Conservation (phyloP, 371 early-diverging fungal species). For the Saksenaea vasiformis region DNA sequence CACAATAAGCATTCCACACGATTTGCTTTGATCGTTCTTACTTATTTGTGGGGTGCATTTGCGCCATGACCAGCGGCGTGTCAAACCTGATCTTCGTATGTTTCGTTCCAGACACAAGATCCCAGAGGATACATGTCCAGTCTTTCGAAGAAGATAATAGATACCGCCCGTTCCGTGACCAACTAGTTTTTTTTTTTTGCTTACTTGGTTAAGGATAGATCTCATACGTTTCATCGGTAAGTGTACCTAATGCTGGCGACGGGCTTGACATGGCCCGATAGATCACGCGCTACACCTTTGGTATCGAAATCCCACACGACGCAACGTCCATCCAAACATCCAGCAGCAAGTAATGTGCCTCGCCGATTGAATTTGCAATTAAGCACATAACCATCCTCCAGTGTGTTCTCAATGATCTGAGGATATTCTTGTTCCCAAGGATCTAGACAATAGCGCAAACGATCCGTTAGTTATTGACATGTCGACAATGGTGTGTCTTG, state of each 20-base stretch:
- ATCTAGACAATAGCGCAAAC: slow-evolving; percentile 44
- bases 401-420: slow-evolving; percentile 73
- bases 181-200: slow-evolving; percentile 43
- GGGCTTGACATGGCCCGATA: slow-evolving; percentile 72
- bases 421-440: slow-evolving; percentile 89
- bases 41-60: slow-evolving; percentile 75
- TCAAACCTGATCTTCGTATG: slow-evolving; percentile 63
- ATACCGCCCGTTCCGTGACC: slow-evolving; percentile 72
- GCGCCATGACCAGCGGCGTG: slow-evolving; percentile 65
- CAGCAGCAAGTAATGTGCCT: slow-evolving; percentile 80
- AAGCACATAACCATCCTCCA: slow-evolving; percentile 75
- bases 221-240: neutral
- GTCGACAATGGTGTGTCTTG: neutral
- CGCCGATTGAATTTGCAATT: slow-evolving; percentile 69
- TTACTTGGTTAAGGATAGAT: neutral
- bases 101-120: slow-evolving; percentile 60
- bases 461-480: neutral
- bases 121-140: slow-evolving; percentile 91
- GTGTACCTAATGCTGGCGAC: slow-evolving; percentile 78
- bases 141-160: slow-evolving; percentile 72
- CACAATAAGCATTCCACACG: neutral
- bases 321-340: slow-evolving; percentile 80
- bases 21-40: slow-evolving; percentile 24
- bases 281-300: slow-evolving; percentile 67
- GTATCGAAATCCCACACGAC: slow-evolving; percentile 91